phyloP scores from a whole-genome alignment of 2,329 filamentous ascomycete genomes.

The Cladosporium oxysporum region DNA sequence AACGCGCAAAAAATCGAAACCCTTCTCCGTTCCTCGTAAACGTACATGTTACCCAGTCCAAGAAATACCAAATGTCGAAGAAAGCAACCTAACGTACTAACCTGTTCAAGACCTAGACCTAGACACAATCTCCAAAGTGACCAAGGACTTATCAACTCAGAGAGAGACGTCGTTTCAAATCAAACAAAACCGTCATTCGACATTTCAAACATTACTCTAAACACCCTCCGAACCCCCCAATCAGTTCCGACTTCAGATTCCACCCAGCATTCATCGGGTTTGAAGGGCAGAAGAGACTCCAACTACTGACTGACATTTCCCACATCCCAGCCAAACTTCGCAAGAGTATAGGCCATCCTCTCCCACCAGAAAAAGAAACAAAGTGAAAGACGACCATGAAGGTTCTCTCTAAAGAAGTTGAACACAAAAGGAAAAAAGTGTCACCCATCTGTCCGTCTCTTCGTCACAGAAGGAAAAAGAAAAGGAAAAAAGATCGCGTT shows the following conservation, averaged over 20 bases:
- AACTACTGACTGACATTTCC: neutral
- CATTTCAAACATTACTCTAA: neutral
- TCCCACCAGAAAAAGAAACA: neutral
- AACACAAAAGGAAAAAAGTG: neutral
- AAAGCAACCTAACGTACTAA: too few relatives aligned
- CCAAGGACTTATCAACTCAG: too few relatives aligned
- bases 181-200: too few relatives aligned
- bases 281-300: neutral
- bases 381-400: neutral
- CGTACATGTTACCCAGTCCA: too few relatives aligned
- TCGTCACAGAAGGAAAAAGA: neutral
- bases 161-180: too few relatives aligned
- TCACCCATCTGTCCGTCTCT: neutral
- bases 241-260: too few relatives aligned
- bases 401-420: neutral
- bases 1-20: too few relatives aligned
- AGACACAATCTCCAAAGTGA: too few relatives aligned
- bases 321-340: neutral
- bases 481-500: neutral
- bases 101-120: too few relatives aligned
- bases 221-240: neutral
- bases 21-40: too few relatives aligned
- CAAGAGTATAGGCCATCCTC: neutral
- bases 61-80: too few relatives aligned
- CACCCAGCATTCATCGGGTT: too few relatives aligned